phyloP scores from a whole-genome alignment of 1,284 basidiomycete genomes.

The Somion occarium region DNA sequence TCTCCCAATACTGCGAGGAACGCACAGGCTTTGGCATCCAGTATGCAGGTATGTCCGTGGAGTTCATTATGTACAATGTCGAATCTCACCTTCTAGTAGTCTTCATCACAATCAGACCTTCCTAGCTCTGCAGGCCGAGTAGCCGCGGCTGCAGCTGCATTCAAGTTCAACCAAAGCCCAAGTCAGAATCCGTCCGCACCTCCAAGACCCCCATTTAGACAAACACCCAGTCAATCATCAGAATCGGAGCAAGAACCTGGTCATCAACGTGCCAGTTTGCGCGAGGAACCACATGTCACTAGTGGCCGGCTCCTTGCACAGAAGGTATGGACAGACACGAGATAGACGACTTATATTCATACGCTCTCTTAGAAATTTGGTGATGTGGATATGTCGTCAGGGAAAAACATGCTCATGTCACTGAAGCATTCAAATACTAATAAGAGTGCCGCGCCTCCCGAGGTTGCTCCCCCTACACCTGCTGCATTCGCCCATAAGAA shows the following conservation, averaged over 20 bases:
- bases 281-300: slow-evolving; percentile 1
- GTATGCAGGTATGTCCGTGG: background rate
- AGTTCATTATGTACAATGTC: background rate
- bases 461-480: slow-evolving; percentile 37
- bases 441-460: slow-evolving; percentile 31
- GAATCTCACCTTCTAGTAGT: background rate
- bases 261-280: background rate
- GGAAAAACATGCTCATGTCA: slow-evolving; percentile 46
- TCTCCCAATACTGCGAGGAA: background rate
- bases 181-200: slow-evolving; percentile 9
- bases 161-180: slow-evolving; percentile 8
- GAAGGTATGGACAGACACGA: slow-evolving; percentile 25
- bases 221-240: background rate
- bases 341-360: background rate
- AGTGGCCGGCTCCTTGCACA: slow-evolving; percentile 16
- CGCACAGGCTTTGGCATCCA: background rate
- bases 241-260: background rate
- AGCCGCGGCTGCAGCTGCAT: slow-evolving; percentile 25
- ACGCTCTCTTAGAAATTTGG: slow-evolving; percentile 44
- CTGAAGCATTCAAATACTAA: slow-evolving; percentile 36
- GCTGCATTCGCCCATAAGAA: slow-evolving; percentile 44
- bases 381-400: slow-evolving; percentile 52
- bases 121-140: slow-evolving; percentile 23
- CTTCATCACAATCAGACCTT: slow-evolving; percentile 13
- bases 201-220: background rate